phyloP scores from a whole-genome alignment of 257 asterid species.

The Agastache rugosa region DNA sequence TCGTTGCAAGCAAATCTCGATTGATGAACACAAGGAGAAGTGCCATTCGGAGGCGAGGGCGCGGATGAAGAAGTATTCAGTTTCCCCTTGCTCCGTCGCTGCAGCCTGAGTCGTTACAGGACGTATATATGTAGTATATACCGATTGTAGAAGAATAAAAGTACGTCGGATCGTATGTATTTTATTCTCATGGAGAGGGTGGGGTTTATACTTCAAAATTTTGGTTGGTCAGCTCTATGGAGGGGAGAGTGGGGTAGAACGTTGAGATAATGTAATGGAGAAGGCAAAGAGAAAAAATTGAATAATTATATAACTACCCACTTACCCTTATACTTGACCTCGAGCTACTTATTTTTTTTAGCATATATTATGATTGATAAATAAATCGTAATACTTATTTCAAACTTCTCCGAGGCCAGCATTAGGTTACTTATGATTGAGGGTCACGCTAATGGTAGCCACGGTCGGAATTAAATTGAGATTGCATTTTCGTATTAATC shows the following conservation, averaged over 20 bases:
- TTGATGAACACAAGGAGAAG: slow-evolving; percentile 57
- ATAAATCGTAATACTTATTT: no score
- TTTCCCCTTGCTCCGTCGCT: slow-evolving; percentile 68
- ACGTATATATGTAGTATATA: slow-evolving; percentile 18
- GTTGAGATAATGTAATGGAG: slow-evolving; percentile 8
- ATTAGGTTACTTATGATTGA: no score
- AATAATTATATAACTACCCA: neutral
- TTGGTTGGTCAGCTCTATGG: neutral
- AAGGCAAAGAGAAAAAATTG: neutral
- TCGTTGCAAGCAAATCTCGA: slow-evolving; percentile 53
- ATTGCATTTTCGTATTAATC: no score
- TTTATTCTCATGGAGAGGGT: slow-evolving; percentile 6
- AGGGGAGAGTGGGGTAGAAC: neutral
- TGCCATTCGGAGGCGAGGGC: slow-evolving; percentile 48
- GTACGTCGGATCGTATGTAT: slow-evolving; percentile 3
- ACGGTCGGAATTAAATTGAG: no score
- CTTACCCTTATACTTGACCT: neutral
- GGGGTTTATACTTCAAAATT: slow-evolving; percentile 7
- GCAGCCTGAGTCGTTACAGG: slow-evolving; percentile 53
- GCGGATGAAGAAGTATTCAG: slow-evolving; percentile 58
- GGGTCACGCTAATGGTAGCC: no score
- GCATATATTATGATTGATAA: no score
- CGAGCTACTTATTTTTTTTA: neutral
- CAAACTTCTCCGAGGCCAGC: no score
- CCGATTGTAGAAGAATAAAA: slow-evolving; percentile 38